Conservation (phyloP, 2,329 filamentous ascomycete species). For the Trichoderma cornu-damae region DNA sequence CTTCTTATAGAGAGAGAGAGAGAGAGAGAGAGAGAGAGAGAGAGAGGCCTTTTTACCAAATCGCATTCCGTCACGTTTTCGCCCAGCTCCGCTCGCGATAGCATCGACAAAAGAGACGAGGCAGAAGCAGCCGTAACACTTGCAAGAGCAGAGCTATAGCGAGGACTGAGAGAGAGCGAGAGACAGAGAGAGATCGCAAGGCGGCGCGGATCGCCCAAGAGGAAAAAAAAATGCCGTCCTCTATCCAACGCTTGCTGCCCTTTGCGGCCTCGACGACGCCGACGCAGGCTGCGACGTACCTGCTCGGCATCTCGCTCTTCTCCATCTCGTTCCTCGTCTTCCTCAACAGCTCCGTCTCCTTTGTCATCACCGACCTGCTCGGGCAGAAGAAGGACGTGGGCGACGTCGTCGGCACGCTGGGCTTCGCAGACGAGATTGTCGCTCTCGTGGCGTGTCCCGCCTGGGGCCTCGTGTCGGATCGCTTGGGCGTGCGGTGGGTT, state of each 20-base stretch:
- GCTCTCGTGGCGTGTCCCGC: constrained; percentile 73
- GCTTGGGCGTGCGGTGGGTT: constrained; percentile 67
- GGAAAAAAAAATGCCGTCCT: constrained; percentile 21
- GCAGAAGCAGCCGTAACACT: neutral
- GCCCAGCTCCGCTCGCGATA: neutral
- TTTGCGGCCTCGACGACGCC: constrained; percentile 57
- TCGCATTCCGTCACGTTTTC: neutral
- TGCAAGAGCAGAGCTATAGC: too few relatives aligned
- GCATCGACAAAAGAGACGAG: neutral
- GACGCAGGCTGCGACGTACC: constrained; percentile 65
- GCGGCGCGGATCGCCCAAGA: neutral
- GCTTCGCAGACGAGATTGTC: constrained; percentile 78
- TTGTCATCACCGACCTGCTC: constrained; percentile 78
- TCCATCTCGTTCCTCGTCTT: constrained; percentile 88
- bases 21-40: too few relatives aligned
- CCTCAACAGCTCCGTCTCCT: constrained; percentile 77
- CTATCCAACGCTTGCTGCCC: constrained; percentile 46
- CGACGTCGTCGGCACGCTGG: constrained; percentile 76
- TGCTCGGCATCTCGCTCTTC: constrained; percentile 77
- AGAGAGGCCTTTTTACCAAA: neutral
- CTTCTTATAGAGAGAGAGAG: too few relatives aligned
- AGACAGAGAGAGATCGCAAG: neutral
- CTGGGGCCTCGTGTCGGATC: constrained; percentile 75
- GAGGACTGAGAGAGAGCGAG: too few relatives aligned
- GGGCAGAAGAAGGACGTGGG: constrained; percentile 68